Evolutionary conservation across 257 asterid species (phyloP).

Genomic region (Apocynum venetum): DNA sequence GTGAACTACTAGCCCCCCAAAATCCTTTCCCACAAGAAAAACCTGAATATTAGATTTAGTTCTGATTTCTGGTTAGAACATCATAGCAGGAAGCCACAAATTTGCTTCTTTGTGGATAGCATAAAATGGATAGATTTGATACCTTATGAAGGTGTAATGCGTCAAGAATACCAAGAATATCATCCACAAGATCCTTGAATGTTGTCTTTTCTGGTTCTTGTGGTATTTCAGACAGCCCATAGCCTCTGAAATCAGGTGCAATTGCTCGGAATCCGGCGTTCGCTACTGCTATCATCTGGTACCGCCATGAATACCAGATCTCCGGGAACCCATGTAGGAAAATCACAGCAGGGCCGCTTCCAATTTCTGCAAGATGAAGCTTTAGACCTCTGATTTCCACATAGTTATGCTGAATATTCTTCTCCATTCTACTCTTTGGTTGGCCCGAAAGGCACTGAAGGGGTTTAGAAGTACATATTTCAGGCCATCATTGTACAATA

Average conservation of each 20-base stretch:
- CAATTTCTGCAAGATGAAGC: slow-evolving; percentile 50
- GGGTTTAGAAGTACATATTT: no score
- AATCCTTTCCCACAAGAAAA: slow-evolving; percentile 11
- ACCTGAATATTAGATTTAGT: not conserved
- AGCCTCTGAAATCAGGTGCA: slow-evolving; percentile 58
- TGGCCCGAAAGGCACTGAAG: not conserved
- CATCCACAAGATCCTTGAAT: slow-evolving; percentile 35
- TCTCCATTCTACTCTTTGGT: slow-evolving; percentile 25
- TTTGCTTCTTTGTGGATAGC: not conserved
- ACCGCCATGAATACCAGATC: slow-evolving; percentile 70
- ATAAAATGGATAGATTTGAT: not conserved
- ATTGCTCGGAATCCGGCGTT: slow-evolving; percentile 55
- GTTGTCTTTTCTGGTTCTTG: slow-evolving; percentile 43
- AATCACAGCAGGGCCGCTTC: slow-evolving; percentile 40
- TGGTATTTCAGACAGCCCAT: slow-evolving; percentile 54
- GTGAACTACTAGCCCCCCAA: slow-evolving; percentile 5
- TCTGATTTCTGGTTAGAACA: not conserved
- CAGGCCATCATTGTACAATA: no score
- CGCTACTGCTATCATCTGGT: slow-evolving; percentile 57
- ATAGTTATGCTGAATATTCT: slow-evolving; percentile 32
- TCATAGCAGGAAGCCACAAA: not conserved
- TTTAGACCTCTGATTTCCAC: slow-evolving; percentile 38
- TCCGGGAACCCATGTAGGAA: slow-evolving; percentile 68
- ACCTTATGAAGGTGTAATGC: slow-evolving; percentile 12
- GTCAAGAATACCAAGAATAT: slow-evolving; percentile 30